Evolutionary conservation across 1,139 yeast species (phyloP).

Genomic region (Saccharomyces pastorianus): DNA sequence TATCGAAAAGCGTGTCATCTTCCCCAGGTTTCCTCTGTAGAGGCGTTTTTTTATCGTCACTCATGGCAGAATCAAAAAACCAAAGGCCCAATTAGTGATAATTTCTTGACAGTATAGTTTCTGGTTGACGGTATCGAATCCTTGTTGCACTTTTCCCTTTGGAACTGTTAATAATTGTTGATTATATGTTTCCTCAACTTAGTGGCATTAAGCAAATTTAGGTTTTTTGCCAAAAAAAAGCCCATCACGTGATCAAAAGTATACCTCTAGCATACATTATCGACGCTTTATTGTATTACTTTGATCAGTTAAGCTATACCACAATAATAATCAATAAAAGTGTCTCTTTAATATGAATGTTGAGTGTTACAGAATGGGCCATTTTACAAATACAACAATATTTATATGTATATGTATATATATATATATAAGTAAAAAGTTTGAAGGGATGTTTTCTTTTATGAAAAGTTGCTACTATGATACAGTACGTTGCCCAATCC

Average conservation of each 20-base stretch:
- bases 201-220: background rate
- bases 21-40: slow-evolving; percentile 5
- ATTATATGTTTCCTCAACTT: background rate
- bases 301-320: too few relatives aligned
- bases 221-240: background rate
- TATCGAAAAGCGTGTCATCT: slow-evolving; percentile 14
- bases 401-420: background rate
- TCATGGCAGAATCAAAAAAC: background rate
- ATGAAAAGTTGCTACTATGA: background rate
- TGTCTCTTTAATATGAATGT: background rate
- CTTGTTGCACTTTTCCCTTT: background rate
- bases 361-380: background rate
- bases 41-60: background rate
- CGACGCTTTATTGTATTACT: background rate
- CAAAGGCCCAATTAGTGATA: background rate
- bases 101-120: background rate
- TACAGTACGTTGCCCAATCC: background rate
- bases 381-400: background rate
- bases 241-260: background rate
- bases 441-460: background rate
- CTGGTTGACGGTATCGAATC: background rate
- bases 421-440: background rate
- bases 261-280: background rate
- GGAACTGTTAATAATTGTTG: background rate
- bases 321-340: too few relatives aligned